Evolutionary conservation across 371 early-diverging fungal species (phyloP), one percentile per base, ranked within the genome.

Genomic region (Basidiobolus meristosporus): DNA sequence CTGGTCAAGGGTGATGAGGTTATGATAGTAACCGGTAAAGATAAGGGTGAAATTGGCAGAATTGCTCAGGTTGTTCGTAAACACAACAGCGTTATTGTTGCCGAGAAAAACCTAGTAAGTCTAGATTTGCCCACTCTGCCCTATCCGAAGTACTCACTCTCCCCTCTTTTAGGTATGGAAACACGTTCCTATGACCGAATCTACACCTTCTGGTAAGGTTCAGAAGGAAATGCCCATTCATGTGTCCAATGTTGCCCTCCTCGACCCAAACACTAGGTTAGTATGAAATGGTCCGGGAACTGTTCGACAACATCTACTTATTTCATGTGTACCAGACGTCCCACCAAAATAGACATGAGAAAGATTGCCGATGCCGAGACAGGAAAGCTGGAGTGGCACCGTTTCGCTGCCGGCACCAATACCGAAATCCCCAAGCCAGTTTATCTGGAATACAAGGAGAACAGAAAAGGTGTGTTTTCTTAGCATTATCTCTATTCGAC

Each of bases 191-290:
- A 40, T 33, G 32, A 16, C 15, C 6, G 40, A 22, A 26, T 31
- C 29, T 19, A 19, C 28, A 18, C 15, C n/a, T 34, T 46, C 36
- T 22, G 39, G 43, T 14, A 31, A 39, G 20, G 39, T 72, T 31
- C 65, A 62, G 40, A 64, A 63, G 42, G 74, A 73, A 44, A 64
- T 65, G 48, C 74, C 76, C 10, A 63, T 80, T 26, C 70, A 67
- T 40, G 65, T 73, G 40, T 58, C 70, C 7, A 66, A 76, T 44
- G 68, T 80, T 0, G 59, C 62, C 10, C 46, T 77, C 40, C 50
- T 78, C 11, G 77, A 80, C 45, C 76, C 78, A 3, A 54, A 48
- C 18, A 53, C 54, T 7, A 57, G 59, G 70, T 65, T 60, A 5
- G 51, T 32, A 45, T 14, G 32, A 39, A 42, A 50, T 53, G 10